A percentile compares a stretch with the other conserved stretches of the same genome.
phyloP scores from a whole-genome alignment of 768 basidiomycete genomes.

The Lentinula guzmanii region DNA sequence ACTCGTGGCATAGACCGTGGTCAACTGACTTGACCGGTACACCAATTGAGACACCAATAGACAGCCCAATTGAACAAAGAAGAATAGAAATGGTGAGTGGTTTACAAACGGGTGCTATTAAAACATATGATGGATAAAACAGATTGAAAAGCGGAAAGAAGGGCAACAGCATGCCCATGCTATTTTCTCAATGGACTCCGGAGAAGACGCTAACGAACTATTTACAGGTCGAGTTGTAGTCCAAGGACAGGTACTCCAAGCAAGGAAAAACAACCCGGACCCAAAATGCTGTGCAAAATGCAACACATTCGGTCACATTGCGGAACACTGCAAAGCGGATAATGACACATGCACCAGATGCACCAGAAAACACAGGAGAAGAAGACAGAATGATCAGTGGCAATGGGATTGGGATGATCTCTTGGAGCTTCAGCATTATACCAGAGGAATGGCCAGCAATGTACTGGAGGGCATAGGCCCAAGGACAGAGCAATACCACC shows the following conservation, averaged over 20 bases:
- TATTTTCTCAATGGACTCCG: neutral
- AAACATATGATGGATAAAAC: neutral
- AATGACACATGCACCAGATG: neutral
- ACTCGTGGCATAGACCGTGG: too few relatives aligned
- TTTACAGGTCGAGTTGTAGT: neutral
- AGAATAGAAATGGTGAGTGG: neutral
- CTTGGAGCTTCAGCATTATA: too few relatives aligned
- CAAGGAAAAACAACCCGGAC: neutral
- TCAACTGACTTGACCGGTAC: too few relatives aligned
- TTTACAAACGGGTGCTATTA: neutral
- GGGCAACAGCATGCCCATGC: neutral
- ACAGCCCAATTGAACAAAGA: neutral
- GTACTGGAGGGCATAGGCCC: too few relatives aligned
- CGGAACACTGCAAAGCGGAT: neutral
- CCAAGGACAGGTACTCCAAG: neutral
- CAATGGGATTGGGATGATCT: too few relatives aligned
- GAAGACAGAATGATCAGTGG: too few relatives aligned
- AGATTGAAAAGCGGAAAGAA: neutral
- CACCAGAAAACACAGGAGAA: neutral
- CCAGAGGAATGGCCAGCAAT: too few relatives aligned
- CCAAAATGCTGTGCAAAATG: neutral
- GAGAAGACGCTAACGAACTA: neutral
- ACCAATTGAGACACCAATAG: neutral
- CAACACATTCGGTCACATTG: neutral
- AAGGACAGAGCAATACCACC: too few relatives aligned